A percentile compares a stretch with the other conserved stretches of the same genome.
phyloP scores from a whole-genome alignment of 202 grass and related monocot genomes.

The Setaria viridis region DNA sequence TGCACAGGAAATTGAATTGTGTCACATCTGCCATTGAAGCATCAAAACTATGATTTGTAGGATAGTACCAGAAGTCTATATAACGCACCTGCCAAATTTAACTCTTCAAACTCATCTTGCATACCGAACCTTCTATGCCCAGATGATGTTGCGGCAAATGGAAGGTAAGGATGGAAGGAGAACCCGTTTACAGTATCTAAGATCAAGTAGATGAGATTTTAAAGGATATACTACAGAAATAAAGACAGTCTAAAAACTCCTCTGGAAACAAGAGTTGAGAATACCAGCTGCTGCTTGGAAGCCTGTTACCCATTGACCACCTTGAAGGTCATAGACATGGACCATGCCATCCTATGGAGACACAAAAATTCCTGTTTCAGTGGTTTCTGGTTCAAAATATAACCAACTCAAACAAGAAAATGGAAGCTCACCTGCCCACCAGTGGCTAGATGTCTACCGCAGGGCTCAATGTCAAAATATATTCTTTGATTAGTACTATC shows the following conservation, averaged over 20 bases:
- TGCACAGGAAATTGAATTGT: conserved; percentile 18
- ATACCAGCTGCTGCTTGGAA: conserved; percentile 95
- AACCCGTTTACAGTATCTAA: conserved; percentile 90
- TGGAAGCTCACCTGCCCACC: conserved; percentile 77
- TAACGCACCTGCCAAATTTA: conserved; percentile 57
- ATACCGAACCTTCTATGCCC: conserved; percentile 80
- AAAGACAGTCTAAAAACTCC: background rate
- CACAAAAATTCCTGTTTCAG: conserved; percentile 21
- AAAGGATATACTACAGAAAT: background rate
- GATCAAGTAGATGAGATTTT: conserved; percentile 37
- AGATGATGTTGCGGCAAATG: conserved; percentile 81
- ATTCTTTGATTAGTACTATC: conserved; percentile 94
- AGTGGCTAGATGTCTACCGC: conserved; percentile 83
- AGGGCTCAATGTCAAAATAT: conserved; percentile 98
- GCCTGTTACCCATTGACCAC: conserved; percentile 73
- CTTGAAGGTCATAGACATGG: conserved; percentile 93
- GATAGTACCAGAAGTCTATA: background rate
- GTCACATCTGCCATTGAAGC: conserved; percentile 13
- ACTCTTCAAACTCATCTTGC: conserved; percentile 62
- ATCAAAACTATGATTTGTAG: background rate
- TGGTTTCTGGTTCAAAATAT: conserved; percentile 28
- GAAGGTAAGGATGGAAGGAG: conserved; percentile 85
- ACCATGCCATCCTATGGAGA: conserved; percentile 81
- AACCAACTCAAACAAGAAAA: conserved; percentile 37
- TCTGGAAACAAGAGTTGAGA: conserved; percentile 34